A percentile compares a stretch with the other conserved stretches of the same genome.
These are phyloP conservation scores for Beauveria sp. DNA, from an alignment of 2,329 filamentous ascomycete species.

Conservation along the genomic window DNA sequence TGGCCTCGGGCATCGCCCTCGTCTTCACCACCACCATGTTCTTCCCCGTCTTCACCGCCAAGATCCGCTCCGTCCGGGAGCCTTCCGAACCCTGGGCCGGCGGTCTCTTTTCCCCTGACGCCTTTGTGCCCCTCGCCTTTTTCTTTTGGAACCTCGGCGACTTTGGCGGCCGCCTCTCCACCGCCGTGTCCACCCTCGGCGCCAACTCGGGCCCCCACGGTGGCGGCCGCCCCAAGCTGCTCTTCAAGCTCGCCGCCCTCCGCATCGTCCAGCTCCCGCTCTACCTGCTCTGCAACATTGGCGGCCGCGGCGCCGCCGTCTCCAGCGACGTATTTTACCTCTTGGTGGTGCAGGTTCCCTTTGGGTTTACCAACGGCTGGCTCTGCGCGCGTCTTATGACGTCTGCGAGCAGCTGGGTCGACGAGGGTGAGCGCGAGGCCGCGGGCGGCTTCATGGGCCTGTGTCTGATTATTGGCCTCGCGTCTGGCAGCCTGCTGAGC, in stretches of 20 bases:
- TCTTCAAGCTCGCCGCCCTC: slow-evolving; percentile 61
- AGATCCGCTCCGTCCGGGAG: slow-evolving; percentile 41
- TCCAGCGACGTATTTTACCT: slow-evolving; percentile 84
- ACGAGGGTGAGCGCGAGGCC: slow-evolving; percentile 74
- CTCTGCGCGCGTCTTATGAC: slow-evolving; percentile 88
- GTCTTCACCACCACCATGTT: slow-evolving; percentile 87
- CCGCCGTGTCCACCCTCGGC: slow-evolving; percentile 41
- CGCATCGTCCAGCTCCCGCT: slow-evolving; percentile 70
- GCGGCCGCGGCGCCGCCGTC: slow-evolving; percentile 65
- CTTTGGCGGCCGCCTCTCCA: slow-evolving; percentile 64
- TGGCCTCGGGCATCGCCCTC: slow-evolving; percentile 67
- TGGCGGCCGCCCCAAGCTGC: slow-evolving; percentile 52
- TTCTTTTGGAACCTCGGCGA: slow-evolving; percentile 93
- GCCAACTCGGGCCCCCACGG: neutral
- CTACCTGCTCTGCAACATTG: slow-evolving; percentile 84
- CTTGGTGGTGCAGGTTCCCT: slow-evolving; percentile 71
- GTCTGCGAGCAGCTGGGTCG: slow-evolving; percentile 74
- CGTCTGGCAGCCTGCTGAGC: slow-evolving; percentile 80
- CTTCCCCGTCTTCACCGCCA: slow-evolving; percentile 83
- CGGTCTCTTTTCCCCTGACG: slow-evolving; percentile 59
- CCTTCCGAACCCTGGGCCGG: slow-evolving; percentile 26
- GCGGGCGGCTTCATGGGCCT: slow-evolving; percentile 91
- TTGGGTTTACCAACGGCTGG: slow-evolving; percentile 82
- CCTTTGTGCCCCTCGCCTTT: slow-evolving; percentile 86
- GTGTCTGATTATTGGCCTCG: slow-evolving; percentile 76